These are phyloP conservation scores for Venturia nashicola DNA, from an alignment of 2,329 filamentous ascomycete species.

Conservation along the genomic window DNA sequence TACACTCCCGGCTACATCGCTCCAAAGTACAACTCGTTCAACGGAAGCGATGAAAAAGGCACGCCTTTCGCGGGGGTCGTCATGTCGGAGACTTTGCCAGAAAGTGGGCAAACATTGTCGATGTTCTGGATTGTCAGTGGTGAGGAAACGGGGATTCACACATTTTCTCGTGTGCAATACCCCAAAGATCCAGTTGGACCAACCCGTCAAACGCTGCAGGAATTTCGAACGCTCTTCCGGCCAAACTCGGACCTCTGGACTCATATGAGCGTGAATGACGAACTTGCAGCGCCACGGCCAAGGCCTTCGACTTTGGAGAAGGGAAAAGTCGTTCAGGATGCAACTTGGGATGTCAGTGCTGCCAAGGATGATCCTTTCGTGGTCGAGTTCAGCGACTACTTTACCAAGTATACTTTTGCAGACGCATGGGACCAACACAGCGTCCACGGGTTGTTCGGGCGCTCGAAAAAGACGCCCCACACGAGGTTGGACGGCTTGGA, in stretches of 20 bases:
- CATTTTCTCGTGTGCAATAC: slow-evolving; percentile 48
- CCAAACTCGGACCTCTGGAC: slow-evolving; percentile 50
- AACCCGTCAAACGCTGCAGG: slow-evolving; percentile 42
- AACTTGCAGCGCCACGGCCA: slow-evolving; percentile 42
- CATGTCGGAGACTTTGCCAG: slow-evolving; percentile 46
- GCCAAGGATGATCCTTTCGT: slow-evolving; percentile 44
- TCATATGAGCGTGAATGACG: slow-evolving; percentile 44
- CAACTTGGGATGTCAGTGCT: slow-evolving; percentile 48
- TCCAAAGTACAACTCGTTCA: background rate
- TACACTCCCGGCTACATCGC: background rate
- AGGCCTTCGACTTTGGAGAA: slow-evolving; percentile 29
- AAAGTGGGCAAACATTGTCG: slow-evolving; percentile 47
- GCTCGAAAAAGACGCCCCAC: background rate
- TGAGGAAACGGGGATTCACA: slow-evolving; percentile 50
- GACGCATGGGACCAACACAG: slow-evolving; percentile 46
- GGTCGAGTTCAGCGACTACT: slow-evolving; percentile 45
- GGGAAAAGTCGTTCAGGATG: slow-evolving; percentile 46
- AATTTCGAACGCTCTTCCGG: slow-evolving; percentile 49
- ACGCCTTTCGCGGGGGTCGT: slow-evolving; percentile 45
- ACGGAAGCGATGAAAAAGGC: background rate
- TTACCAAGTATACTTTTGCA: slow-evolving; percentile 54
- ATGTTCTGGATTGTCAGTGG: slow-evolving; percentile 55
- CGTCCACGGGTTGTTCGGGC: slow-evolving; percentile 38
- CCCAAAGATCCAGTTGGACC: slow-evolving; percentile 41
- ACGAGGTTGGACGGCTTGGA: background rate